Evolutionary conservation across 345 rosid species (phyloP).

Genomic region (Eucalyptus sideroxylon): DNA sequence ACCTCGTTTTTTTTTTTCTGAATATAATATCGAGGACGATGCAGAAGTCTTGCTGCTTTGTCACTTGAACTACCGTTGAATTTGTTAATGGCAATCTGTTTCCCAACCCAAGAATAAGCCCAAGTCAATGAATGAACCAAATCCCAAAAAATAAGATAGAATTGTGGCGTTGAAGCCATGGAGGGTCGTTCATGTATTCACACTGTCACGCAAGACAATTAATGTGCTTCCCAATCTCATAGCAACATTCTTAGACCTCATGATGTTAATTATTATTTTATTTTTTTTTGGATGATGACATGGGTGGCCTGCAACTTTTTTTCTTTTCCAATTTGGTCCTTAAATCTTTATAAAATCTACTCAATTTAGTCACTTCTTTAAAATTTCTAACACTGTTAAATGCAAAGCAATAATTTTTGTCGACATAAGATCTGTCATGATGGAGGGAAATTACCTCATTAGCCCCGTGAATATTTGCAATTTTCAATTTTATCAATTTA

Average conservation of each 20-base stretch:
- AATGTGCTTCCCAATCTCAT: background rate
- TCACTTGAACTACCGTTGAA: background rate
- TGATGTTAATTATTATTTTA: background rate
- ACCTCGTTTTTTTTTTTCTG: background rate
- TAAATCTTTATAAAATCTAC: background rate
- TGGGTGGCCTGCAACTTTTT: background rate
- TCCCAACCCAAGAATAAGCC: background rate
- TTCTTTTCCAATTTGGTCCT: background rate
- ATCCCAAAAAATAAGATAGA: background rate
- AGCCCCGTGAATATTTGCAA: fast-evolving
- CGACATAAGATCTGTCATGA: background rate
- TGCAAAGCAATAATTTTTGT: background rate
- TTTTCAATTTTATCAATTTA: background rate
- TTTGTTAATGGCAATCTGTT: background rate
- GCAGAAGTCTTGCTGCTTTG: background rate
- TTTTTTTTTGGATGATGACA: background rate
- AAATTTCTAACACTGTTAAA: background rate
- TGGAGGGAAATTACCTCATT: background rate
- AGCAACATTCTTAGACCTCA: background rate
- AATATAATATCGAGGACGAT: background rate
- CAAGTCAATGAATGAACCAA: background rate
- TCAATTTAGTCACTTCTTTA: background rate
- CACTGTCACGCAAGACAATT: background rate
- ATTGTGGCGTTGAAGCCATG: background rate
- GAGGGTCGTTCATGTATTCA: background rate